These are phyloP conservation scores for Remersonia thermophila DNA, from an alignment of 2,329 filamentous ascomycete species.

Conservation along the genomic window DNA sequence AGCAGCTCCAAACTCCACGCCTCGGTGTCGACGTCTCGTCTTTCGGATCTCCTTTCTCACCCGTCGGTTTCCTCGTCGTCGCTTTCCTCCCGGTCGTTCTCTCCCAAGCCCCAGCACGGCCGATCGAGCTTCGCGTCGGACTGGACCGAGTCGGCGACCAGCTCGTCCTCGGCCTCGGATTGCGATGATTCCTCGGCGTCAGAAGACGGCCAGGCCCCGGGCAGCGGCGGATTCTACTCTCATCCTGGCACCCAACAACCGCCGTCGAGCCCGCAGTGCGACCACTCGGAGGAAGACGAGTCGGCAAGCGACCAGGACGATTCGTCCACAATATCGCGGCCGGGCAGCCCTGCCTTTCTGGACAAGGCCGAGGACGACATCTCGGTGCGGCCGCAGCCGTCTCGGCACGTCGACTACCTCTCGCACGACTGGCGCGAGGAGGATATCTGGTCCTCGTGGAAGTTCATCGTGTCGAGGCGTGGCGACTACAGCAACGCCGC, in stretches of 20 bases:
- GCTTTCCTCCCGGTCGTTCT: constrained; percentile 46
- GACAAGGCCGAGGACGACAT: constrained; percentile 69
- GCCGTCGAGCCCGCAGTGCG: constrained; percentile 36
- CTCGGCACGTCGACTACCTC: constrained; percentile 87
- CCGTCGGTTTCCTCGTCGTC: constrained; percentile 37
- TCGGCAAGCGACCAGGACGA: constrained; percentile 42
- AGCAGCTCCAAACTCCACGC: constrained; percentile 30
- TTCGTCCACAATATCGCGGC: constrained; percentile 39
- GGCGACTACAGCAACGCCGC: constrained; percentile 69
- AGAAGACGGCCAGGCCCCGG: constrained; percentile 34
- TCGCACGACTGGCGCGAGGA: constrained; percentile 90
- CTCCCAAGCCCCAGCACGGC: constrained; percentile 38
- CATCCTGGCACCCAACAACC: constrained; percentile 37
- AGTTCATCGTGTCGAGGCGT: constrained; percentile 73
- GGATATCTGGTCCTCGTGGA: constrained; percentile 96
- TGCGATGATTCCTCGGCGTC: constrained; percentile 38
- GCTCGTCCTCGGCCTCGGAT: constrained; percentile 47
- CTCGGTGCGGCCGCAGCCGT: constrained; percentile 60
- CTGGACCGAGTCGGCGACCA: constrained; percentile 51
- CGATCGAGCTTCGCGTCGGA: constrained; percentile 46
- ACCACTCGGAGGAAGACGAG: constrained; percentile 34
- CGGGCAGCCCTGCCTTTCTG: constrained; percentile 34
- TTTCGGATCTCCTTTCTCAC: constrained; percentile 35
- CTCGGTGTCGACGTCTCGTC: constrained; percentile 33
- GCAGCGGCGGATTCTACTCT: constrained; percentile 35